phyloP scores from a whole-genome alignment of 139 green algal species.

The Coccomyxa sp. region DNA sequence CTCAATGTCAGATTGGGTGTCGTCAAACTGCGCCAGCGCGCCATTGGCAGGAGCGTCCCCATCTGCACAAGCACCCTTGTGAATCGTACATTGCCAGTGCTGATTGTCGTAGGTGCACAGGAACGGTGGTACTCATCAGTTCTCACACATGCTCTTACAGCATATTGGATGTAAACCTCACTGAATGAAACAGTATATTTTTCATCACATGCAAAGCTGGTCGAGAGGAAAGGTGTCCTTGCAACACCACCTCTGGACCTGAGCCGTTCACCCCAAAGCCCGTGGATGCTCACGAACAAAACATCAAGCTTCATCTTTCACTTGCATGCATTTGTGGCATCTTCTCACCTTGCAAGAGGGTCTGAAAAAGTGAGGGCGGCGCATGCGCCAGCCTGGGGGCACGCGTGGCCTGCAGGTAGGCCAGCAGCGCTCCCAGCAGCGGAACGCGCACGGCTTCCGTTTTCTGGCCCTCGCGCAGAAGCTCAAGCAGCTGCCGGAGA shows the following conservation, averaged over 20 bases:
- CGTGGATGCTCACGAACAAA: background rate
- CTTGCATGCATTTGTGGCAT: background rate
- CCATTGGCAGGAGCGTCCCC: background rate
- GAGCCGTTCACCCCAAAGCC: background rate
- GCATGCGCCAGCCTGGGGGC: slow-evolving; percentile 16
- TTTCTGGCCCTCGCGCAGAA: slow-evolving; percentile 3
- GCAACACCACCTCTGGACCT: background rate
- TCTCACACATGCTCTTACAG: background rate
- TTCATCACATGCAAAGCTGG: background rate
- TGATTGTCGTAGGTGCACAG: background rate
- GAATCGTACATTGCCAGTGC: background rate
- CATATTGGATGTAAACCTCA: background rate
- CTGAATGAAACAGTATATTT: background rate
- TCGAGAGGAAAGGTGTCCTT: background rate
- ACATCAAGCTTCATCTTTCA: background rate
- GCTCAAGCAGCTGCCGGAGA: background rate
- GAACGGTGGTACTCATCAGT: background rate
- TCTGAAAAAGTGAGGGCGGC: slow-evolving; percentile 11
- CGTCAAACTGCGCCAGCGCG: slow-evolving; percentile 23
- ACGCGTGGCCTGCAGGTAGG: slow-evolving; percentile 55
- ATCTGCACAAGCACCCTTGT: background rate
- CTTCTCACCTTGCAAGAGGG: slow-evolving; percentile 9
- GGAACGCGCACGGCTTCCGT: slow-evolving; percentile 40
- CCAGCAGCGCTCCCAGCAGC: slow-evolving; percentile 51
- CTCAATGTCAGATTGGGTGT: slow-evolving; percentile 28